Base-by-base conservation (phyloP, 2,329 filamentous ascomycete genomes). In the Aspergillus ruber region DNA sequence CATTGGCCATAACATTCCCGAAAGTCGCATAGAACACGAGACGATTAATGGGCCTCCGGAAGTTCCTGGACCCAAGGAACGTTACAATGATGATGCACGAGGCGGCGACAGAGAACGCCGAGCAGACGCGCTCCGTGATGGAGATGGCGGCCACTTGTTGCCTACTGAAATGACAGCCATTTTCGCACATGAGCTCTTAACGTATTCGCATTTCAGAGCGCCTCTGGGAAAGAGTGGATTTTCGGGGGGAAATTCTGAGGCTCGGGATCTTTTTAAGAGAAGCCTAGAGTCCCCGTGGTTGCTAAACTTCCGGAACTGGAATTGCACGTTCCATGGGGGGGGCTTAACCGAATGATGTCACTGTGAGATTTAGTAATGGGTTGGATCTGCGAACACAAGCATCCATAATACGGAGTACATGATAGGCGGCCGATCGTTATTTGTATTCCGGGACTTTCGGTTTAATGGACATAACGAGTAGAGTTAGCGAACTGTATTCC, bases 1-100 rank as follows among this genome's bases (percentile, higher is more conserved):
- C 76, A 60, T 88, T 90, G 49, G 79, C 81, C 62, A 88, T 72
- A 58, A 90, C 74, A 58, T 93, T 91, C 7, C 86, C 87, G 54
- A 86, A 84, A 0, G 84, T 84, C 5, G 87, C 86, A 62, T 84
- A 90, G 66, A 90, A 90, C 20, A 90, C 82, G 0, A 91, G 76
- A 18, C 87, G 77, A 60, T 90, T 90, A 70, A 90, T 88, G 3
- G 59, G 58, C 39, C 55, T 60, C 40, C 51, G 50, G 44, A 62
- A 62, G 18, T 47, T 50, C 9, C 41, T 45, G 5, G 46, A 51
- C 8, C 48, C 39, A 8, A 54, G 15, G 43, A 57, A 62, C n/a
- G 49, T 56, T 6, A 35, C 12, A 25, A 62, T 52, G 13, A 62
- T 49, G 41, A 61, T 51, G 23, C 54, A 13, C 32, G 50, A 56